phyloP scores from a whole-genome alignment of 495 filamentous ascomycete genomes.

The Xylaria sp. region DNA sequence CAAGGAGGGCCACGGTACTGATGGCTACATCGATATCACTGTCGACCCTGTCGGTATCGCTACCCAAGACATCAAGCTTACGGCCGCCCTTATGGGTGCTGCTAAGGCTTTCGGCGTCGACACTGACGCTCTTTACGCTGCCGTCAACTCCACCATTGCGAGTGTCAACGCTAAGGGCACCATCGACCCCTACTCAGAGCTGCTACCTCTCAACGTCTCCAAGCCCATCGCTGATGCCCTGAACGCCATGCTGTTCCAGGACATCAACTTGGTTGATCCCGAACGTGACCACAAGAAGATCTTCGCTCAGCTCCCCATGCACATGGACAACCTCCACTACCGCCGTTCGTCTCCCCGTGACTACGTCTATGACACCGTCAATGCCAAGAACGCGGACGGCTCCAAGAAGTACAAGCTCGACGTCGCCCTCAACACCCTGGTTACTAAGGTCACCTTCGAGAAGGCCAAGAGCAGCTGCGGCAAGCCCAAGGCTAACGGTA shows the following conservation, averaged over 20 bases:
- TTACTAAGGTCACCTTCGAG: constrained; percentile 66
- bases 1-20: constrained; percentile 56
- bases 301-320: constrained; percentile 44
- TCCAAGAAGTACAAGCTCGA: constrained; percentile 64
- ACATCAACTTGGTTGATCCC: constrained; percentile 56
- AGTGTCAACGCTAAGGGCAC: neutral
- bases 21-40: constrained; percentile 64
- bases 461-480: constrained; percentile 34
- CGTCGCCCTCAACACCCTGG: constrained; percentile 64
- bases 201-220: constrained; percentile 34
- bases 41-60: constrained; percentile 56
- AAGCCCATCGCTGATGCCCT: constrained; percentile 48
- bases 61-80: constrained; percentile 58
- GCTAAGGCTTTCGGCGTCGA: constrained; percentile 57
- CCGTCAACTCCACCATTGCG: constrained; percentile 18
- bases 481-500: constrained; percentile 61
- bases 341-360: constrained; percentile 61
- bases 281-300: constrained; percentile 34
- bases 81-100: constrained; percentile 56
- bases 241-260: constrained; percentile 53
- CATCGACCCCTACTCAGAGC: constrained; percentile 25
- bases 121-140: constrained; percentile 20
- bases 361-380: constrained; percentile 58
- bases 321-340: constrained; percentile 35
- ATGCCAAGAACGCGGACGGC: constrained; percentile 58